Evolutionary conservation across 2,329 filamentous ascomycete genomes (phyloP).

Genomic region (Stagonosporopsis vannaccii): DNA sequence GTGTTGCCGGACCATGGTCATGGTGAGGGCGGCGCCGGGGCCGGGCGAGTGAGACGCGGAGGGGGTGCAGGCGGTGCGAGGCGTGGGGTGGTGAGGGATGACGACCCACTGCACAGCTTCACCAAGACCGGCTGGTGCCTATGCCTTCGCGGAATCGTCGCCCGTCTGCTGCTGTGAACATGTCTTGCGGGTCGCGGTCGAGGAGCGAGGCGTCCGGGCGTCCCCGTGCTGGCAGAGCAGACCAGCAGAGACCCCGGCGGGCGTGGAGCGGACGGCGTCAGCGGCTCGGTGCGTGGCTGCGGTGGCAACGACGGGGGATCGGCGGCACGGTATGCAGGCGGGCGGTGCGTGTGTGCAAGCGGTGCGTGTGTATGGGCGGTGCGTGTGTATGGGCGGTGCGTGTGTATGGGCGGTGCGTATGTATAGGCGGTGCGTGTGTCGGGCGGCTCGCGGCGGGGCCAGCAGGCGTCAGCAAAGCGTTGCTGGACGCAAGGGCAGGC

Average conservation of each 20-base stretch:
- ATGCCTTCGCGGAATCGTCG: constrained; percentile 54
- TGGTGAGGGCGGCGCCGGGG: constrained; percentile 27
- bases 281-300: too few relatives aligned
- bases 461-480: constrained; percentile 18
- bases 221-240: constrained; percentile 26
- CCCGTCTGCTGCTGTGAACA: constrained; percentile 48
- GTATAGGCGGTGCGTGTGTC: constrained; percentile 1
- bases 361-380: neutral
- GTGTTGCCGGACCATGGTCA: constrained; percentile 51
- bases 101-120: constrained; percentile 38
- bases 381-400: constrained; percentile 12
- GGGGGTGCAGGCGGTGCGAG: neutral
- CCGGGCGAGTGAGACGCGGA: neutral
- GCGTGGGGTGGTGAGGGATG: constrained; percentile 5
- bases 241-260: constrained; percentile 43
- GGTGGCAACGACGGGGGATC: too few relatives aligned
- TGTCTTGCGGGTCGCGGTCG: constrained; percentile 38
- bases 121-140: constrained; percentile 51
- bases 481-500: constrained; percentile 7
- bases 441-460: neutral
- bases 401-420: constrained; percentile 6
- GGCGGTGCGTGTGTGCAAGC: constrained; percentile 11
- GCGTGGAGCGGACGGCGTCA: too few relatives aligned
- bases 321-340: neutral
- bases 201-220: constrained; percentile 25